Base-by-base conservation (phyloP, 306 rosid genomes). In the Senna tora region DNA sequence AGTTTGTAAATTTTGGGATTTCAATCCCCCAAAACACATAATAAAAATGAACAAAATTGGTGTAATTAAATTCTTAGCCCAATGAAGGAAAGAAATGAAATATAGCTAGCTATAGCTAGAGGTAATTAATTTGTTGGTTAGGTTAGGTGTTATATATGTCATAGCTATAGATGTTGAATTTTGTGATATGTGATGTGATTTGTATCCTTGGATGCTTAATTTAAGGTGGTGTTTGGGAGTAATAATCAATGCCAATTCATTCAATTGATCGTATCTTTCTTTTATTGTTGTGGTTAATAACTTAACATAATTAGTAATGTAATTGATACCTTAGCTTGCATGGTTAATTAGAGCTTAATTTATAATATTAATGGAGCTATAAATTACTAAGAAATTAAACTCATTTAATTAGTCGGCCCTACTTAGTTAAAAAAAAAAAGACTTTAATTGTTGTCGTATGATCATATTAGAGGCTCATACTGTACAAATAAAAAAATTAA, bases 101-200 rank as follows among this genome's bases (percentile, higher is more conserved):
- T 33, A 64, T 36, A 2, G 39, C 7, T 36, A 25, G 30, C 30
- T 25, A 25, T 1, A 25, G 30, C 30, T 25, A 25, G 30, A 25
- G 30, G 30, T 25, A 4, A 19, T 8, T 17, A 32, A 32, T 30
- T 34, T 57, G 64, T 7, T 41, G 34, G 34, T 42, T 42, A 20
- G 2, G 30, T 25, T 25, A 25, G 69, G 69, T 42, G 64, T 14
- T 57, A 7, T 7, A 7, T 7, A 22, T 22, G 70, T 15, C 22
- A 22, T 12, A 43, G 20, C 21, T 14, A 11, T 2, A 4, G 32
- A 7, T 7, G 53, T 21, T 64, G 69, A 64, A 42, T 21, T 21
- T 64, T 42, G 53, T 42, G 38, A 42, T 13, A 13, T 7, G 53
- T 42, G 70, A 45, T 45, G 70, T 43, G 39, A 43, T 65, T 45